Base-by-base conservation (phyloP, 768 basidiomycete genomes). In the Cubamyces sp. region DNA sequence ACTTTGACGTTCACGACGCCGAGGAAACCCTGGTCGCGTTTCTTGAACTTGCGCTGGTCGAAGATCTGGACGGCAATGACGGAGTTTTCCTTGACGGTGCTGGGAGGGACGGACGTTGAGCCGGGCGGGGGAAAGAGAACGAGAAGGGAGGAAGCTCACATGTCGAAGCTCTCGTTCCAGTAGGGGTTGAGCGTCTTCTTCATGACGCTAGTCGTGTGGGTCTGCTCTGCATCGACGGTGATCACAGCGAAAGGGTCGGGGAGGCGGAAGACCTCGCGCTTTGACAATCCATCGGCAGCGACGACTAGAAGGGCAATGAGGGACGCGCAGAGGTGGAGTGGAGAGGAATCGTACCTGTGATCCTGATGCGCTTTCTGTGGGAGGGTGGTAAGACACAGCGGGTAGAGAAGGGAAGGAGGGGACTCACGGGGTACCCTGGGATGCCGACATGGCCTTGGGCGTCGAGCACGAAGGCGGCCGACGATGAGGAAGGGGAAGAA, bases 221-320 rank as follows among this genome's bases (percentile, higher is more conserved):
- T 98, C 76, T 98, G 96, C 74, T 97, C 95, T 3, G 94, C 94
- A 68, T 99, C 97, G 45, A 98, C 95, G 21, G 96, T 98, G 74
- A 99, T 91, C 70, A 99, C 95, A 5, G 97, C 96, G 74, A 98
- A 98, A 5, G 97, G 96, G 76, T 98, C 96, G 3, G 96, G 97
- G 6, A 98, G 87, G 54, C 96, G 87, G 74, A 97, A 95, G 56
- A 96, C 94, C 79, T 97, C 94, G 60, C 94, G 91, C 79, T 96
- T 97, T 49, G 90, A 90, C 19, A 97, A 79, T 15, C 91, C 91
- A 77, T 97, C 95, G 48, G 94, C 97, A 58, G 97, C 96, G 65
- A 99, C 95, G 64, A 96, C 95, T 97, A 69, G 8, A n/a, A 16
- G 23, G n/a, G 21, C 7, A 30, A 45, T 54, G 57, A 65, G 52